Evolutionary conservation across 352 stramenopile genomes (phyloP).

Genomic region (Peronospora farinosa): DNA sequence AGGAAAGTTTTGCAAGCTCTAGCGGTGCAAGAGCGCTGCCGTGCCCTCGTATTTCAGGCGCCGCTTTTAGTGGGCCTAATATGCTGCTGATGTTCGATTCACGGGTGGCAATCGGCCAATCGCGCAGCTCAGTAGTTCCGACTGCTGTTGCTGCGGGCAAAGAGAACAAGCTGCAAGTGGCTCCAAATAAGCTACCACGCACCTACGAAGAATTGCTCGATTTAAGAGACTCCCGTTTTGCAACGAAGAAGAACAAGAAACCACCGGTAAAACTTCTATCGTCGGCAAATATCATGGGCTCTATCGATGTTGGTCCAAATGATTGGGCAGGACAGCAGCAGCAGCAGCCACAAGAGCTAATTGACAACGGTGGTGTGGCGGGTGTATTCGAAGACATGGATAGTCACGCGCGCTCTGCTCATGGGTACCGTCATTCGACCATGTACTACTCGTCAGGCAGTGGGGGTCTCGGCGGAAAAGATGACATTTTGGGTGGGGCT

Average conservation of each 20-base stretch:
- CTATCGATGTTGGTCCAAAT: slow-evolving; percentile 44
- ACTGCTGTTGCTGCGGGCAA: slow-evolving; percentile 51
- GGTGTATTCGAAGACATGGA: slow-evolving; percentile 37
- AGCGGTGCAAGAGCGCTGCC: slow-evolving; percentile 38
- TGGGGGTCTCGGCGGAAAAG: slow-evolving; percentile 20
- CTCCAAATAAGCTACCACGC: slow-evolving; percentile 49
- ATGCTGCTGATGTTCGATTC: slow-evolving; percentile 83
- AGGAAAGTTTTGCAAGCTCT: slow-evolving; percentile 13
- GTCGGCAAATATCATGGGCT: slow-evolving; percentile 40
- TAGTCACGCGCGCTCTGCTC: slow-evolving; percentile 15
- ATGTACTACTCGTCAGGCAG: slow-evolving; percentile 39
- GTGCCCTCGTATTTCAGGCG: slow-evolving; percentile 72
- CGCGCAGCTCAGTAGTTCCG: slow-evolving; percentile 35
- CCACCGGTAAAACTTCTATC: slow-evolving; percentile 46
- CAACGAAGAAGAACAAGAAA: slow-evolving; percentile 80
- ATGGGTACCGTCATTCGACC: slow-evolving; percentile 28
- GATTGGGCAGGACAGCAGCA: slow-evolving; percentile 44
- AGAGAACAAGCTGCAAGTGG: slow-evolving; percentile 29
- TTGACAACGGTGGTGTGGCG: slow-evolving; percentile 23
- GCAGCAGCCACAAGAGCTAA: slow-evolving; percentile 28
- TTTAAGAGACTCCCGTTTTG: slow-evolving; percentile 65
- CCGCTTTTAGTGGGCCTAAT: slow-evolving; percentile 79
- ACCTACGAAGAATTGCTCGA: slow-evolving; percentile 77
- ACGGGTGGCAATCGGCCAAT: slow-evolving; percentile 70
- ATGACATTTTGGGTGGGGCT: slow-evolving; percentile 21